Evolutionary conservation across 192 early-diverging fungal species (phyloP), one percentile per base, ranked within the genome.

Genomic region (Coemansia sp.): DNA sequence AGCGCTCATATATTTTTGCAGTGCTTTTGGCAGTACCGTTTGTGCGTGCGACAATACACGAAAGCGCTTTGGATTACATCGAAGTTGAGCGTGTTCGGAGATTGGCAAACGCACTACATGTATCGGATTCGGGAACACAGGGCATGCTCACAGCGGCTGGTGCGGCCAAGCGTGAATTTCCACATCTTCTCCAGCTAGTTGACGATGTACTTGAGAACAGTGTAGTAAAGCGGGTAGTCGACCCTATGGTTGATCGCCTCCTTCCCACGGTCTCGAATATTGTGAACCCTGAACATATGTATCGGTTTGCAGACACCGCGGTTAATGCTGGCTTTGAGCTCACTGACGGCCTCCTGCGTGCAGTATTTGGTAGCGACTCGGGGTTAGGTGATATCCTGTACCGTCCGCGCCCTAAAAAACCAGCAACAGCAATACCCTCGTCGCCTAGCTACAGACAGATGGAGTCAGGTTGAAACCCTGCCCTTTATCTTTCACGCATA

Each of bases 301-400:
- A 81, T 56, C 26, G 73, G 44, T 68, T 81, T 62, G 73, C 78
- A 5, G 78, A 81, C 48, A 81, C 74, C 47, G 73, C 78, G 6
- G 65, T 81, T 12, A 81, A 81, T 28, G 78, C 78, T 4, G 78
- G 78, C 0, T 81, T 81, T 26, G 78, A 81, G 18, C 72, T 81
- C 21, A 58, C 78, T 0, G 78, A 81, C 21, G 78, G 78, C 2
- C 28, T 81, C 27, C 54, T 81, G 21, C 78, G 78, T 21, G 78
- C 78, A 0, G 62, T 81, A n/a, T 81, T 81, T 74, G 78, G 78
- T 8, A 74, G 78, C 26, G 72, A 81, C 14, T 68, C 78, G 3
- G 78, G 78, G 0, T 62, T 81, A 9, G 65, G 73, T 23, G 69
- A 81, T n/a, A 81, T 81, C 9, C 52, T 81, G 10, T 60, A 74